Evolutionary conservation across 208 protist genomes (phyloP), one percentile per base, ranked within the genome.

Genomic region (Vickermania ingenoplastis): DNA sequence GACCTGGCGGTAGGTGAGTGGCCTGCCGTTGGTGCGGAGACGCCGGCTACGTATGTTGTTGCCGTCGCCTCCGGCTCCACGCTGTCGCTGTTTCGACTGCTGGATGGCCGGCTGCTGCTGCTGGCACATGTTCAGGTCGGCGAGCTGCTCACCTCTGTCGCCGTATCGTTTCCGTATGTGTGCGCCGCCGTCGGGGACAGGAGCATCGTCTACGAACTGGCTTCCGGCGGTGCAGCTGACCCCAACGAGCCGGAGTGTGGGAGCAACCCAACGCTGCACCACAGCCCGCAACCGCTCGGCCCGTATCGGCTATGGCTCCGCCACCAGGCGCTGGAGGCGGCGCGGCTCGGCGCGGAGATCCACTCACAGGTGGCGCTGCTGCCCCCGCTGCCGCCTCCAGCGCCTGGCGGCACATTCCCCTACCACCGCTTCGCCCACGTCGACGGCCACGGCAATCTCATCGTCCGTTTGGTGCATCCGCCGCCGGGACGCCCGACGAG

Each of bases 51-150:
- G 59, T 63, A 31, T 45, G 58, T 78, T 13, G 65, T 78, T 48
- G 72, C 59, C 51, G 72, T 73, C 21, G 63, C 67, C 2, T 31
- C 41, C 11, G 26, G 70, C 25, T 59, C 59, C 23, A 29, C 25
- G 14, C 69, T 81, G n/a, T 59, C 70, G 1, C 57, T 81, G 0
- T 81, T 70, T 53, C 36, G 59, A 25, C 69, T 77, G 13, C 26
- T 57, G 4, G 69, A 70, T 22, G 22, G 54, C 41, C 53, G 53
- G 0, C 55, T 81, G 29, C 45, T 65, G 2, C 45, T 59, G 31
- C 5, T 77, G 17, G 71, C 62, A 36, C 11, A 13, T 14, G 31
- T 66, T 2, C 25, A 57, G 31, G 67, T 49, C 26, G 57, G 30
- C 30, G 61, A 53, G 26, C 25, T 56, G 14, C 75, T 69, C 60